Conservation (phyloP, 208 protist genomes). For the Trypanosoma rangeli region DNA sequence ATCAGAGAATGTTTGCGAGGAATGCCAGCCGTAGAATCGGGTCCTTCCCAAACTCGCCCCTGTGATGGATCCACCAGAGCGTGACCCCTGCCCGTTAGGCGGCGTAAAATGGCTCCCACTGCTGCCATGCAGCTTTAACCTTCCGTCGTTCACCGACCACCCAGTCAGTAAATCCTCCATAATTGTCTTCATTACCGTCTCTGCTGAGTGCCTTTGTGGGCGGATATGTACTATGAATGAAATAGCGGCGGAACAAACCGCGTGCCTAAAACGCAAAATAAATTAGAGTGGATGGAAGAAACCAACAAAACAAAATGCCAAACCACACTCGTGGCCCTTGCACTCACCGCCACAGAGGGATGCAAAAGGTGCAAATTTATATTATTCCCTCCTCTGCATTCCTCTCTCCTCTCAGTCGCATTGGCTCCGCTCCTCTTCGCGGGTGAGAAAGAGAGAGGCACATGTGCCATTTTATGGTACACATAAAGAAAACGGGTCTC, state of each 20-base stretch:
- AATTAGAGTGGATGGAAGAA: constrained; percentile 15
- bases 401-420: neutral
- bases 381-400: neutral
- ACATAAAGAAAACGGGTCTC: neutral
- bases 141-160: constrained; percentile 6
- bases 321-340: constrained; percentile 3
- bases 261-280: neutral
- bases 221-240: neutral
- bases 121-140: neutral
- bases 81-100: neutral
- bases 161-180: constrained; percentile 17
- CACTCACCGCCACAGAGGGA: constrained; percentile 22
- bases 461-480: neutral
- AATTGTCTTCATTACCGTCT: neutral
- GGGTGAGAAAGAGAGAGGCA: neutral
- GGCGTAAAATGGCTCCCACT: neutral
- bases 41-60: neutral
- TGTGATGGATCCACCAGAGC: neutral
- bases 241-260: constrained; percentile 7
- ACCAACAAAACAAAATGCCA: constrained; percentile 11
- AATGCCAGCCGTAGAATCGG: constrained; percentile 12
- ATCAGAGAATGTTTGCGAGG: neutral
- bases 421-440: neutral
- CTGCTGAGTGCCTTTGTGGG: neutral
- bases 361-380: constrained; percentile 6